phyloP scores from a whole-genome alignment of 2,329 filamentous ascomycete genomes.

The Diaporthe ilicicola region DNA sequence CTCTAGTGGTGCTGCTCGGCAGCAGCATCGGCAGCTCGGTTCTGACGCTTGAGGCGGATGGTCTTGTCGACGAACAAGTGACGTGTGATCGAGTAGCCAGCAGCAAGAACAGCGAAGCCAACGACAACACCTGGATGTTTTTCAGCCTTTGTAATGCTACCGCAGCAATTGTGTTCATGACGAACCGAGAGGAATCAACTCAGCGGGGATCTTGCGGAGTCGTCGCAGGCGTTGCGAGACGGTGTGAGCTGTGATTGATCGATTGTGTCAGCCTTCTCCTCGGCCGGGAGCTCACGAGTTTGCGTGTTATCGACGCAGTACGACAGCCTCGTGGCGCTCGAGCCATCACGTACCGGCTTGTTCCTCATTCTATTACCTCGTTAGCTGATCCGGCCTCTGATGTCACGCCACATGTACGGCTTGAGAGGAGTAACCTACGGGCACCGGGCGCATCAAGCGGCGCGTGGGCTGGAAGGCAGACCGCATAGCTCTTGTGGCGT shows the following conservation, averaged over 20 bases:
- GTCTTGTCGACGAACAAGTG: constrained; percentile 93
- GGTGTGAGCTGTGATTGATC: constrained; percentile 78
- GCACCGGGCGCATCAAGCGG: constrained; percentile 75
- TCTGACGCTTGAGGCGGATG: constrained; percentile 83
- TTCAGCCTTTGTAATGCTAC: constrained; percentile 38
- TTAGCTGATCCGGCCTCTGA: constrained; percentile 46
- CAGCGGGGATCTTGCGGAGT: constrained; percentile 88
- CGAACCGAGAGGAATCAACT: constrained; percentile 94
- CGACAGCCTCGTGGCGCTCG: constrained; percentile 28
- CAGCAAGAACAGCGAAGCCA: constrained; percentile 82
- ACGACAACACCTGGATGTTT: constrained; percentile 78
- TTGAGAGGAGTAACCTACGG: constrained; percentile 63
- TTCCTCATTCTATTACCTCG: constrained; percentile 66
- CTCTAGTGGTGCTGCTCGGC: constrained; percentile 48
- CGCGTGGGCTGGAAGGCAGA: constrained; percentile 70
- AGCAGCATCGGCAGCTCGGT: constrained; percentile 54
- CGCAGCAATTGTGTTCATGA: constrained; percentile 38
- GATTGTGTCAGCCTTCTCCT: constrained; percentile 22
- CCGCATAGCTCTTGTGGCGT: constrained; percentile 70
- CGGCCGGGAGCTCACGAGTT: neutral
- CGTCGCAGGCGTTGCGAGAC: constrained; percentile 93
- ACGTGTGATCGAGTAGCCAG: constrained; percentile 80
- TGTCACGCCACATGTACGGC: constrained; percentile 14
- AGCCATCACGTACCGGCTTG: constrained; percentile 66
- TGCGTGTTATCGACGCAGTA: neutral